Evolutionary conservation across 192 early-diverging fungal species (phyloP).

Genomic region (Funneliformis mosseae): DNA sequence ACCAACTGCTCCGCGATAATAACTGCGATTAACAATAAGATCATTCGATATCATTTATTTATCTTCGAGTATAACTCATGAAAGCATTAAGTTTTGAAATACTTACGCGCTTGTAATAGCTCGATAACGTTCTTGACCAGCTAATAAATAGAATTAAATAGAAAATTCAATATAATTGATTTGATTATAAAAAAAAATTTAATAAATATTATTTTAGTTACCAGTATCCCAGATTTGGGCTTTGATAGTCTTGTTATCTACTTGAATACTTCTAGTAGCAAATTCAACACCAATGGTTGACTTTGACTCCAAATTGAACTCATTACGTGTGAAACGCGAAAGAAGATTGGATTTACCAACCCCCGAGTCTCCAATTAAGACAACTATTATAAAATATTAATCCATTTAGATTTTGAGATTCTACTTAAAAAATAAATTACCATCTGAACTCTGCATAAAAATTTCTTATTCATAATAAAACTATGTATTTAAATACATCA

Average conservation of each 20-base stretch:
- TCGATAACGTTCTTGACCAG: constrained; percentile 79
- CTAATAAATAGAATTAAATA: constrained; percentile 37
- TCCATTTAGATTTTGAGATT: neutral
- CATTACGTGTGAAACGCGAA: constrained; percentile 95
- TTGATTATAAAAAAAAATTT: neutral
- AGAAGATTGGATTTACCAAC: constrained; percentile 99
- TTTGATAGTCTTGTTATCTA: constrained; percentile 97
- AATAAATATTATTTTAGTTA: constrained; percentile 36
- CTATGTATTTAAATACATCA: neutral
- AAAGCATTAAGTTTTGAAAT: neutral
- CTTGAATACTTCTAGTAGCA: constrained; percentile 93
- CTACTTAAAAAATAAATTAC: neutral
- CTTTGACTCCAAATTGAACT: constrained; percentile 98
- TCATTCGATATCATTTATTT: neutral
- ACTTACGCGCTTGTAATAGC: constrained; percentile 76
- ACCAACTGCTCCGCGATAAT: constrained; percentile 97
- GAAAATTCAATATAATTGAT: neutral
- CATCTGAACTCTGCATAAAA: neutral
- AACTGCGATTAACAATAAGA: constrained; percentile 51
- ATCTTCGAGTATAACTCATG: neutral
- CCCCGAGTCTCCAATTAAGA: constrained; percentile 93
- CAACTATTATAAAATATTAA: constrained; percentile 53
- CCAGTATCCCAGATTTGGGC: constrained; percentile 99
- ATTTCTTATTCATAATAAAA: neutral
- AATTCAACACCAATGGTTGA: constrained; percentile 99